A percentile compares a stretch with the other conserved stretches of the same genome.
phyloP scores from a whole-genome alignment of 2,329 filamentous ascomycete genomes.

The Stemphylium vesicarium region DNA sequence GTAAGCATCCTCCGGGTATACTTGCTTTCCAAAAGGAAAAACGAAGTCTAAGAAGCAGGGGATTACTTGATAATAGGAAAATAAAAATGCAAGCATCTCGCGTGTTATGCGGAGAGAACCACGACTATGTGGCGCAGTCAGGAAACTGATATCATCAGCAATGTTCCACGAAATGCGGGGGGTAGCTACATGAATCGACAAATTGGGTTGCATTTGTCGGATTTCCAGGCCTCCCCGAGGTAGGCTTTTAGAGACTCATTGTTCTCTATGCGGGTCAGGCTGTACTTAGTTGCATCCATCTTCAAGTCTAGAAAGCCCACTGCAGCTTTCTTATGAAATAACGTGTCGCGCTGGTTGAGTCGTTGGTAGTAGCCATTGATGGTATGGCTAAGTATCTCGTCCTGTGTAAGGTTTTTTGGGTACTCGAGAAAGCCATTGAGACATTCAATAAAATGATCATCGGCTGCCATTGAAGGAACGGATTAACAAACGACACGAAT shows the following conservation, averaged over 20 bases:
- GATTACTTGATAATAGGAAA: slow-evolving; percentile 45
- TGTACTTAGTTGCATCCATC: no score
- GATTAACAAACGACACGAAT: no score
- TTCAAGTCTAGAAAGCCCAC: background rate
- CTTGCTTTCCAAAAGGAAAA: slow-evolving; percentile 45
- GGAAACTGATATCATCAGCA: slow-evolving; percentile 20
- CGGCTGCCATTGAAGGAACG: background rate
- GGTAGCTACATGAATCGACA: slow-evolving; percentile 23
- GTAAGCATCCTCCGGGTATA: slow-evolving; percentile 43
- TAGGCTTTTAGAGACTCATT: background rate
- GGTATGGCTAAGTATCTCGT: background rate
- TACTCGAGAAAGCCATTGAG: background rate
- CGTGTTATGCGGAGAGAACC: slow-evolving; percentile 21
- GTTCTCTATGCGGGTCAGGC: background rate
- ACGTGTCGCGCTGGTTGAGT: background rate
- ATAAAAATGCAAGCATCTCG: slow-evolving; percentile 23
- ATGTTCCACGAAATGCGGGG: background rate
- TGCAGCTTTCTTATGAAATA: background rate
- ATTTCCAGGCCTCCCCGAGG: no score
- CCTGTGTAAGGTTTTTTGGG: background rate
- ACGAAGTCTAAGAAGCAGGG: slow-evolving; percentile 49
- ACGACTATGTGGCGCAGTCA: slow-evolving; percentile 22
- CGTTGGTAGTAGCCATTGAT: background rate
- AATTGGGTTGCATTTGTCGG: slow-evolving; percentile 14
- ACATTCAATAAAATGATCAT: background rate